Conservation (phyloP, 352 stramenopile species). For the Pilasporangium apinafurcum region DNA sequence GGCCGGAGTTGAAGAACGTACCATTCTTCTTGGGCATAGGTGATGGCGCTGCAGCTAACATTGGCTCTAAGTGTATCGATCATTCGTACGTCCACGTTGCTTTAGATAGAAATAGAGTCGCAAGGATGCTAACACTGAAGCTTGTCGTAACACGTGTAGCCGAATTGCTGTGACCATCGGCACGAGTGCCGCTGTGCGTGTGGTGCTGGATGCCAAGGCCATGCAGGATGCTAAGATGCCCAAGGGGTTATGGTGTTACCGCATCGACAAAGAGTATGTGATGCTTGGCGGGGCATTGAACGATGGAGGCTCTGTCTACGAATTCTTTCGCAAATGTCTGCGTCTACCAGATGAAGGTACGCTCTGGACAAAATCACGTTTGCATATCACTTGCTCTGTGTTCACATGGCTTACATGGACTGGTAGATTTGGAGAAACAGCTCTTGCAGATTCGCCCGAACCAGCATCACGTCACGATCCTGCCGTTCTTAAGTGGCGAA, state of each 20-base stretch:
- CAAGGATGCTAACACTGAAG: not conserved
- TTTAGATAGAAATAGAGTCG: too few relatives aligned
- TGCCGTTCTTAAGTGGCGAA: slow-evolving; percentile 93
- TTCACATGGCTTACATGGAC: too few relatives aligned
- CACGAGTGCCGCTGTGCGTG: slow-evolving; percentile 89
- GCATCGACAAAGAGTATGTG: slow-evolving; percentile 76
- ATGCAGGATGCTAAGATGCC: slow-evolving; percentile 69
- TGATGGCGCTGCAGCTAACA: slow-evolving; percentile 92
- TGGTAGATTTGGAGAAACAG: slow-evolving; percentile 27
- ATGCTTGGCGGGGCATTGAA: slow-evolving; percentile 94
- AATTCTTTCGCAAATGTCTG: slow-evolving; percentile 86
- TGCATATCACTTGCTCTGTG: too few relatives aligned
- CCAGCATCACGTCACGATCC: slow-evolving; percentile 71
- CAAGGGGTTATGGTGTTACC: slow-evolving; percentile 93
- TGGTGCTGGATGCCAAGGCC: slow-evolving; percentile 60
- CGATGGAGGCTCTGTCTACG: slow-evolving; percentile 94
- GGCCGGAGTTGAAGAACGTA: slow-evolving; percentile 58
- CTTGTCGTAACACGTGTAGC: slow-evolving; percentile 15
- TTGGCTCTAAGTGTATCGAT: slow-evolving; percentile 91
- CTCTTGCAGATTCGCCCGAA: slow-evolving; percentile 27
- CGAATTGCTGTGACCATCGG: slow-evolving; percentile 92
- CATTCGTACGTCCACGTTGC: slow-evolving; percentile 31
- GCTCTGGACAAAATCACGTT: not conserved
- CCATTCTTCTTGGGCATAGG: slow-evolving; percentile 88
- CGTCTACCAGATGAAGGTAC: slow-evolving; percentile 37